phyloP scores from a whole-genome alignment of 129 eudicot genomes.

The Oenanthe sinensis region DNA sequence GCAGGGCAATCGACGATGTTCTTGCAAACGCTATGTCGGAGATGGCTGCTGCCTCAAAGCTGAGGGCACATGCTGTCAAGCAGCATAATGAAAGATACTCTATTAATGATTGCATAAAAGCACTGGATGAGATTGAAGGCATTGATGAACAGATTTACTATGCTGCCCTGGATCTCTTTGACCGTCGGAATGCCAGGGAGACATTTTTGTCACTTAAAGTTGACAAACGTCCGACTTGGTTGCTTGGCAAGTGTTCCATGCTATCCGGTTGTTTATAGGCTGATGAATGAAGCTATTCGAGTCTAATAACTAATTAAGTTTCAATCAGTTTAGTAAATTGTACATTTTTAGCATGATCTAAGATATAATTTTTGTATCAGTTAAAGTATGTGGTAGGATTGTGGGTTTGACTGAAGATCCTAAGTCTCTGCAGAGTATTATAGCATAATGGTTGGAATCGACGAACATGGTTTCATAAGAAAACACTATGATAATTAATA shows the following conservation, averaged over 20 bases:
- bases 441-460: background rate
- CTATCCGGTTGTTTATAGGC: constrained; percentile 5
- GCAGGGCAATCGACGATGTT: constrained; percentile 31
- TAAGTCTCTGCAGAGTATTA: background rate
- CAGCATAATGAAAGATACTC: constrained; percentile 24
- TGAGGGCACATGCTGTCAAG: constrained; percentile 36
- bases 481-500: background rate
- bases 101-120: constrained; percentile 30
- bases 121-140: constrained; percentile 33
- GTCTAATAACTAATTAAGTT: background rate
- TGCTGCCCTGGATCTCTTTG: constrained; percentile 47
- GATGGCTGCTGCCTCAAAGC: constrained; percentile 48
- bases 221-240: constrained; percentile 43
- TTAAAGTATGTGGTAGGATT: background rate
- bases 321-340: background rate
- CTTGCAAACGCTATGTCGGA: constrained; percentile 43
- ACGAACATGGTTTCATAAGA: background rate
- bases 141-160: constrained; percentile 31
- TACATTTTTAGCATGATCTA: background rate
- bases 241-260: constrained; percentile 37
- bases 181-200: constrained; percentile 38
- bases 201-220: constrained; percentile 42
- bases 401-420: background rate
- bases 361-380: background rate
- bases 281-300: background rate